These are phyloP conservation scores for Aquilaria agallochum DNA, from an alignment of 441 rosid genomes.

Conservation along the genomic window DNA sequence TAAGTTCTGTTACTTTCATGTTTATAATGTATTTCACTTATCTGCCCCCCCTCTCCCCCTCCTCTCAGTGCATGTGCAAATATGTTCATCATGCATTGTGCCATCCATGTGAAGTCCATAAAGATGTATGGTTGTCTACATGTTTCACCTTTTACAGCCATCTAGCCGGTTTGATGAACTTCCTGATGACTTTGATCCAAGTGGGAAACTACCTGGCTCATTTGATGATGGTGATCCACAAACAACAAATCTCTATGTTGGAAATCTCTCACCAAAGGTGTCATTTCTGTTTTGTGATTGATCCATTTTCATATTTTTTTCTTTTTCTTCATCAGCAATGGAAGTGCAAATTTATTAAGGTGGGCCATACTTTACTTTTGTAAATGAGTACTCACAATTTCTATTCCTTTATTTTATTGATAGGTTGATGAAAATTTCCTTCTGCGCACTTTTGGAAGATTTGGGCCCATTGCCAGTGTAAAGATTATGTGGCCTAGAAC, in stretches of 20 bases:
- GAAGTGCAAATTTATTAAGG: no score
- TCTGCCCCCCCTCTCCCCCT: neutral
- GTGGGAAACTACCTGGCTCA: conserved; percentile 92
- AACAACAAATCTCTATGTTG: conserved; percentile 97
- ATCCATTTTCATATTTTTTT: neutral
- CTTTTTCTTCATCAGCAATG: neutral
- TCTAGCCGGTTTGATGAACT: conserved; percentile 95
- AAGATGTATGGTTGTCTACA: conserved; percentile 3
- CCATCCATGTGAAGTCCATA: conserved; percentile 1
- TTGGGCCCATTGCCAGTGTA: conserved; percentile 99
- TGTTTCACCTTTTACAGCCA: conserved; percentile 50
- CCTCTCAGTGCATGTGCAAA: neutral
- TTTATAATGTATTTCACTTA: neutral
- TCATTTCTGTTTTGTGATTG: conserved; percentile 13
- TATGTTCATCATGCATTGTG: neutral
- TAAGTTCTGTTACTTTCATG: neutral
- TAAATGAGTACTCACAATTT: conserved; percentile 7
- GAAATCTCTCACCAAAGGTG: conserved; percentile 97
- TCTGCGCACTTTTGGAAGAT: conserved; percentile 98
- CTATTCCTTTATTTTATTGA: conserved; percentile 7
- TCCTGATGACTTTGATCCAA: conserved; percentile 97
- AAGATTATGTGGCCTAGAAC: conserved; percentile 99
- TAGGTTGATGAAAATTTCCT: conserved; percentile 99
- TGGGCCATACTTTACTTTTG: conserved; percentile 5
- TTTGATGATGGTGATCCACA: conserved; percentile 99